Base-by-base conservation (phyloP, 2,329 filamentous ascomycete species). In the Trichoderma koningii region DNA sequence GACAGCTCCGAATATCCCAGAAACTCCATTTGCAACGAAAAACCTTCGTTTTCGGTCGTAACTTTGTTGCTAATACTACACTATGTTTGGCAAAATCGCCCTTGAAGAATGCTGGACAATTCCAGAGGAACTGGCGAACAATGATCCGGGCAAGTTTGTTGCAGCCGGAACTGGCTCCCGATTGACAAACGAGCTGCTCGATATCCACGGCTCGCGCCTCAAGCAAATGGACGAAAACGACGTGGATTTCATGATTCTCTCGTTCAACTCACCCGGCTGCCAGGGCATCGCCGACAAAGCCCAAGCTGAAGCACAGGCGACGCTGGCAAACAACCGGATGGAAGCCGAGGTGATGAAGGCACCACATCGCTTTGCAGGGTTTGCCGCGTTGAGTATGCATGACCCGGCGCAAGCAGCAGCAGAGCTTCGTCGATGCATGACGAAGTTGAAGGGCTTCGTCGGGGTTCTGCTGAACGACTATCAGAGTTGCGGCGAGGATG, bases 391-490 rank as follows among this genome's bases (percentile, higher is more conserved):
- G 0, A 82, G 81, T 14, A 83, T 83, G 83, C 83, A 86, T 70
- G 75, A 85, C 66, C 83, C 83, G 0, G 69, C 75, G 0, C 75
- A 82, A 57, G 84, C 83, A 5, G 79, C 79, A 2, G 75, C 73
- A 5, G 85, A 87, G 68, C 76, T 87, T 2, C 72, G 74, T 41
- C 79, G 84, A 50, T 85, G 82, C 63, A 82, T 89, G 6, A 82
- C 76, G 2, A 73, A 86, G 66, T 77, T 83, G 56, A 68, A 73
- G 7, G 85, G 85, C 23, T 88, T 89, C 76, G 82, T 85, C 65
- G 87, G 87, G 3, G 85, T 81, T 3, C 75, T 89, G 6, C 80
- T 89, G 52, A 87, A 87, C 70, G 85, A 88, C 71, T 84, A 81
- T 3, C 87, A 89, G 71, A 81, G 83, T 28, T 80, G 83, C n/a